Evolutionary conservation across 2,329 filamentous ascomycete genomes (phyloP).

Genomic region (Diaporthe sp.): DNA sequence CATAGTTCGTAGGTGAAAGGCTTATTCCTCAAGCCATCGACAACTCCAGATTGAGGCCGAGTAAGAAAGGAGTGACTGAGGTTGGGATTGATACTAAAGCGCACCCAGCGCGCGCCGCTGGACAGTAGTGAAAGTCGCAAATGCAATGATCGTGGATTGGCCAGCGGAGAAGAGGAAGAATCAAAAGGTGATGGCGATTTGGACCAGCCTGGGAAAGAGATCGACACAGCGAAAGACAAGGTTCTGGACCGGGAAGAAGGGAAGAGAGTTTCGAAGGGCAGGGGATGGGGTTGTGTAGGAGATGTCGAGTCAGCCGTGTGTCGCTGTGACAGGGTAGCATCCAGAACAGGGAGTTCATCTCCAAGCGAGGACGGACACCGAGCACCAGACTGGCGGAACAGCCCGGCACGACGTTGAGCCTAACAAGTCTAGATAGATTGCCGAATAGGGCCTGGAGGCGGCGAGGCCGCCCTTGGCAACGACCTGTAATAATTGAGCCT

Average conservation of each 20-base stretch:
- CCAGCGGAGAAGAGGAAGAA: slow-evolving; percentile 12
- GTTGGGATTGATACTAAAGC: slow-evolving; percentile 11
- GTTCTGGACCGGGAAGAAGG: slow-evolving; percentile 19
- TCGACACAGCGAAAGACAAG: slow-evolving; percentile 26
- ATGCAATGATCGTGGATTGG: slow-evolving; percentile 2
- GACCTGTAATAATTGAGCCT: background rate
- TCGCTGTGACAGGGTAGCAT: slow-evolving; percentile 2
- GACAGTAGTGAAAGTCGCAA: background rate
- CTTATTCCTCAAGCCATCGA: slow-evolving; percentile 15
- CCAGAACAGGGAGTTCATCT: slow-evolving; percentile 24
- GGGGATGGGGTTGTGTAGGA: slow-evolving; percentile 14
- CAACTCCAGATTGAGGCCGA: slow-evolving; percentile 2
- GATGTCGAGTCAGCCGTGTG: slow-evolving; percentile 34
- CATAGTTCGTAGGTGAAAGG: slow-evolving; percentile 21
- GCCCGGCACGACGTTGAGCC: slow-evolving; percentile 28
- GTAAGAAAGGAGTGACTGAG: slow-evolving; percentile 24
- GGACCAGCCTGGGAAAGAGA: slow-evolving; percentile 26
- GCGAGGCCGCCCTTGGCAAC: slow-evolving; percentile 20
- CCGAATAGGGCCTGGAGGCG: slow-evolving; percentile 18
- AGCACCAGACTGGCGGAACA: slow-evolving; percentile 25
- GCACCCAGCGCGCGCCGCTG: slow-evolving; percentile 34
- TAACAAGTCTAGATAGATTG: slow-evolving; percentile 11
- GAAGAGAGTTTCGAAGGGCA: slow-evolving; percentile 20
- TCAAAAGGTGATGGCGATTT: background rate
- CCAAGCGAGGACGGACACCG: slow-evolving; percentile 17